Conservation (phyloP, 805 yeast genomes). For the Metschnikowia lunata region DNA sequence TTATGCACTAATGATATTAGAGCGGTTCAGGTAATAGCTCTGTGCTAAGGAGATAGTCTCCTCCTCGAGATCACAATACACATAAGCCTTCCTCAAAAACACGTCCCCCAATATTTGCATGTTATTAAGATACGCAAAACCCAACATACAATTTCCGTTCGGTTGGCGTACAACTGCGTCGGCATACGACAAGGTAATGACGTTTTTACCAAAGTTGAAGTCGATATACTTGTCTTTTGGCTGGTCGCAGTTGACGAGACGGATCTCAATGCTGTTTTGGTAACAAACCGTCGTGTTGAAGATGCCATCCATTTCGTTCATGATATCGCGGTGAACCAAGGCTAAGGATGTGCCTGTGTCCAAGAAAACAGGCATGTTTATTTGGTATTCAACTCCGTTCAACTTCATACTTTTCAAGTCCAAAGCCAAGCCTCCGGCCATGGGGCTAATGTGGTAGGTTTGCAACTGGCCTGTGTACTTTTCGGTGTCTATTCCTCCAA, state of each 20-base stretch:
- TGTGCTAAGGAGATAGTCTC: constrained; percentile 14
- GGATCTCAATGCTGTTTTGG: constrained; percentile 4
- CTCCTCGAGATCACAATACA: constrained; percentile 15
- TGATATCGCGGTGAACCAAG: constrained; percentile 5
- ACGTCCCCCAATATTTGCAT: constrained; percentile 14
- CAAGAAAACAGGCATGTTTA: constrained; percentile 6
- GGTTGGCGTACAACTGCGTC: constrained; percentile 7
- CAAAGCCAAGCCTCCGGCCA: constrained; percentile 5
- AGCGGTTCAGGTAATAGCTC: constrained; percentile 6
- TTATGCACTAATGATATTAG: constrained; percentile 10
- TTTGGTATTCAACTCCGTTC: neutral
- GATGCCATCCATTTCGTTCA: constrained; percentile 8
- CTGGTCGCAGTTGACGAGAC: constrained; percentile 12
- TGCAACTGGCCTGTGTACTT: constrained; percentile 23
- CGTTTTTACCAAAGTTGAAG: constrained; percentile 11
- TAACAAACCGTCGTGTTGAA: constrained; percentile 6
- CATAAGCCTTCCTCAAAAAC: constrained; percentile 18
- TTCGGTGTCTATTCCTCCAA: constrained; percentile 42
- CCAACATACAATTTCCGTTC: constrained; percentile 10
- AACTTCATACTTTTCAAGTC: constrained; percentile 1
- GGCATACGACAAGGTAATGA: constrained; percentile 5
- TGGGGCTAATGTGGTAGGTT: neutral
- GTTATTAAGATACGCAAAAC: constrained; percentile 8
- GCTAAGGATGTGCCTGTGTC: constrained; percentile 13
- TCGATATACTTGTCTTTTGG: constrained; percentile 10